phyloP scores from a whole-genome alignment of 345 rosid genomes.

The Aurinia saxatilis region DNA sequence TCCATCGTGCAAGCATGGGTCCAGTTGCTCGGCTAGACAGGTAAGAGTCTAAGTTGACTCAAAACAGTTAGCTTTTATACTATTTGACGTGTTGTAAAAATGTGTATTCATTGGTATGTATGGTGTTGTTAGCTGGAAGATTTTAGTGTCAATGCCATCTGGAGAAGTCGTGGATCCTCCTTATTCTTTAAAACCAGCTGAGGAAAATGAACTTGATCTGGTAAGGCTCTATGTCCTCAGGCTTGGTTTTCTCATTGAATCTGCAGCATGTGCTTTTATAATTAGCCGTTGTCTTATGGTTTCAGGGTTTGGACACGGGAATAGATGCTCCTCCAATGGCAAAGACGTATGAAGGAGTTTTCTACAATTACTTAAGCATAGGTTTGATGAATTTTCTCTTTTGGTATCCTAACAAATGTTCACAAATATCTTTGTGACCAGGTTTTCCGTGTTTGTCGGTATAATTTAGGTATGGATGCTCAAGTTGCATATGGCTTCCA shows the following conservation, averaged over 20 bases:
- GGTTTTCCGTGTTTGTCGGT: not conserved
- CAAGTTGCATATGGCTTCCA: conserved; percentile 97
- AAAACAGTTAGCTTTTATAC: not conserved
- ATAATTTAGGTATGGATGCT: conserved; percentile 89
- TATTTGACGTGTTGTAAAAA: not conserved
- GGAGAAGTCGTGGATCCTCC: conserved; percentile 72
- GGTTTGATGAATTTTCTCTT: conserved; percentile 36
- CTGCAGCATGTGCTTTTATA: not conserved
- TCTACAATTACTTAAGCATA: conserved; percentile 94
- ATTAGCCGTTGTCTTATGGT: not conserved
- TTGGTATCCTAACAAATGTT: not conserved
- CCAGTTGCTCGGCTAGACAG: conserved; percentile 71
- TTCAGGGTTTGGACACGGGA: conserved; percentile 59
- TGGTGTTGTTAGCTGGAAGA: conserved; percentile 62
- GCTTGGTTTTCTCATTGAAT: not conserved
- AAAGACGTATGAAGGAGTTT: conserved; percentile 66
- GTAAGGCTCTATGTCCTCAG: conserved; percentile 29
- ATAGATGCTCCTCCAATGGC: conserved; percentile 54
- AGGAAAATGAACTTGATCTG: conserved; percentile 60
- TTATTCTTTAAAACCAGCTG: conserved; percentile 59
- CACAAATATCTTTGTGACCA: not conserved
- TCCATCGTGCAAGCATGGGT: conserved; percentile 52
- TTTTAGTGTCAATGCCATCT: conserved; percentile 59
- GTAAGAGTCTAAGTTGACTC: conserved; percentile 18
- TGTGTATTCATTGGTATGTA: not conserved